Evolutionary conservation across 768 basidiomycete species (phyloP).

Genomic region (Amanita muscaria): DNA sequence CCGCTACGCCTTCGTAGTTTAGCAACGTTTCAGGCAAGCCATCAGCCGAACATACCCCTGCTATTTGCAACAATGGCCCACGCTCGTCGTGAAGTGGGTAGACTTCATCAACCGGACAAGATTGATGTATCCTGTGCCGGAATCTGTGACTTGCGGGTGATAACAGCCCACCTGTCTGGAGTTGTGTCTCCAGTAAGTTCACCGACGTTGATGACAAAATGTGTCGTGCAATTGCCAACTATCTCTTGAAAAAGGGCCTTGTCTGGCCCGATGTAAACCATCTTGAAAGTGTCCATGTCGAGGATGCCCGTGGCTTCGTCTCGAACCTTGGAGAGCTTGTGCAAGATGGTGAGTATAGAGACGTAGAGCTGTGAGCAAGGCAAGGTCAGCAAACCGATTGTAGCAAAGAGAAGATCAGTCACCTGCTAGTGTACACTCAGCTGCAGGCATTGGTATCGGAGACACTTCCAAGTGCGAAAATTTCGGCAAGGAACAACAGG

Average conservation of each 20-base stretch:
- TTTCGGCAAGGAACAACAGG: slow-evolving; percentile 94
- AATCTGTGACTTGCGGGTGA: slow-evolving; percentile 96
- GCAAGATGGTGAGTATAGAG: slow-evolving; percentile 90
- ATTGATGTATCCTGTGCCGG: slow-evolving; percentile 94
- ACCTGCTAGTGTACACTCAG: slow-evolving; percentile 96
- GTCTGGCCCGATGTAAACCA: slow-evolving; percentile 98
- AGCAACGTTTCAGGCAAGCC: slow-evolving; percentile 94
- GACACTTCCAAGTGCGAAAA: slow-evolving; percentile 87
- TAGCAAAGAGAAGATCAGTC: slow-evolving; percentile 15
- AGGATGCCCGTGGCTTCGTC: slow-evolving; percentile 72
- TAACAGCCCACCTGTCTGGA: slow-evolving; percentile 99
- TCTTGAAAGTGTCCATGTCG: slow-evolving; percentile 88
- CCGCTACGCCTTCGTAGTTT: slow-evolving; percentile 95
- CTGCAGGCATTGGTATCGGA: slow-evolving; percentile 90
- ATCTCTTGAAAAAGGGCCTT: slow-evolving; percentile 98
- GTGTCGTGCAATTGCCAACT: slow-evolving; percentile 94
- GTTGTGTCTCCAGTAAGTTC: slow-evolving; percentile 98
- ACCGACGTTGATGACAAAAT: slow-evolving; percentile 72
- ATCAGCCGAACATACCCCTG: slow-evolving; percentile 92
- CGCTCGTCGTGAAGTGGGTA: slow-evolving; percentile 96
- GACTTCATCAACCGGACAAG: slow-evolving; percentile 91
- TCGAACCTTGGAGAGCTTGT: slow-evolving; percentile 84
- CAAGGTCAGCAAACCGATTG: background rate
- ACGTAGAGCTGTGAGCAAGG: slow-evolving; percentile 73
- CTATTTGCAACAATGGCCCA: slow-evolving; percentile 89